phyloP scores from a whole-genome alignment of 1,139 yeast genomes.

The Kodamaea anthophila region DNA sequence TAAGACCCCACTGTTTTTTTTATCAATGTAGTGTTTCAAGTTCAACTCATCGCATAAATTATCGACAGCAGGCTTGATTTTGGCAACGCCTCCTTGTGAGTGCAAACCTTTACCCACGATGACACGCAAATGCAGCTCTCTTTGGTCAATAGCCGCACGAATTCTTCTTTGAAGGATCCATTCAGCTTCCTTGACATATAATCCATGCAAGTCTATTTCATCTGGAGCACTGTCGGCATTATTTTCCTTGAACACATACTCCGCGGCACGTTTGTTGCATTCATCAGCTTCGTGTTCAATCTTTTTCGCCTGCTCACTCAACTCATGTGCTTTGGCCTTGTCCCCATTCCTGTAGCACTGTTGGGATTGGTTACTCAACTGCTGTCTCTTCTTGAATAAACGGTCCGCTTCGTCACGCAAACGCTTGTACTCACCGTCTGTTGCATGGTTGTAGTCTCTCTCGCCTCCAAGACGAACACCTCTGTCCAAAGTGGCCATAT shows the following conservation, averaged over 20 bases:
- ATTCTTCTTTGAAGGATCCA: constrained; percentile 70
- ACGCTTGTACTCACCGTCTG: constrained; percentile 57
- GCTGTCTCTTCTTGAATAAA: constrained; percentile 52
- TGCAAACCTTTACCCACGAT: constrained; percentile 96
- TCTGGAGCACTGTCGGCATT: constrained; percentile 77
- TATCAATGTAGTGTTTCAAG: constrained; percentile 56
- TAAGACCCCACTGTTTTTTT: constrained; percentile 74
- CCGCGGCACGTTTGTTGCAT: constrained; percentile 78
- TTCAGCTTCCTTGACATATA: constrained; percentile 83
- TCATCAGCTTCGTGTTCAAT: constrained; percentile 58
- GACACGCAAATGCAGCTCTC: constrained; percentile 53
- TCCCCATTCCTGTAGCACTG: constrained; percentile 72
- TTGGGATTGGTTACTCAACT: constrained; percentile 64
- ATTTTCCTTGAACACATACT: constrained; percentile 81
- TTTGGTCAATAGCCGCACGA: constrained; percentile 53
- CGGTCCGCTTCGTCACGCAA: constrained; percentile 65
- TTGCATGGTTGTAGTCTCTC: constrained; percentile 67
- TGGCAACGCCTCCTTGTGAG: constrained; percentile 75
- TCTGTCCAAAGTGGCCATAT: constrained; percentile 25
- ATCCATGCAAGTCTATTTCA: constrained; percentile 91
- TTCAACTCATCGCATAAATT: constrained; percentile 62
- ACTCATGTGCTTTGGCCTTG: constrained; percentile 61
- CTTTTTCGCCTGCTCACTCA: constrained; percentile 64
- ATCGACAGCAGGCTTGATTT: constrained; percentile 85
- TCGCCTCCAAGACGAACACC: constrained; percentile 33